Percentiles rank a stretch among this genome's conserved stretches.
phyloP scores from a whole-genome alignment of 2,329 filamentous ascomycete genomes.

The Xylaria sp. region DNA sequence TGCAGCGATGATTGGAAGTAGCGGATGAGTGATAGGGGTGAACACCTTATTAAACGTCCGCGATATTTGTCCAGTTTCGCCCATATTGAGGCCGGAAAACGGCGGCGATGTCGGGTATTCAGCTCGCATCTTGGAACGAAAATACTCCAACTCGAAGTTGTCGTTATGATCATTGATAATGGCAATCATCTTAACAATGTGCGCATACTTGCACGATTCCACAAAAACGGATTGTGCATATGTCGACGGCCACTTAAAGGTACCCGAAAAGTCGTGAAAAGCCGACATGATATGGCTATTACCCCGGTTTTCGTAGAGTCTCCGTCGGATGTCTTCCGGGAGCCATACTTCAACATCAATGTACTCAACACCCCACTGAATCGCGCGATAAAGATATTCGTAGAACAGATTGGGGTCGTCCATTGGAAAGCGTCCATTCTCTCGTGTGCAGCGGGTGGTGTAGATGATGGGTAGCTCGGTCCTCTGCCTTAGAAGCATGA shows the following conservation, averaged over 20 bases:
- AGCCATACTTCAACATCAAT: slow-evolving; percentile 91
- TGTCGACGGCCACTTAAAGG: slow-evolving; percentile 82
- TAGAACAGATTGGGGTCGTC: slow-evolving; percentile 79
- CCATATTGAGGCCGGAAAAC: slow-evolving; percentile 88
- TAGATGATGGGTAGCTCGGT: slow-evolving; percentile 92
- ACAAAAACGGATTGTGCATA: slow-evolving; percentile 78
- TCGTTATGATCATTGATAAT: slow-evolving; percentile 84
- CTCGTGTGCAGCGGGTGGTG: slow-evolving; percentile 81
- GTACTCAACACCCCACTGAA: slow-evolving; percentile 91
- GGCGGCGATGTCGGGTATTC: slow-evolving; percentile 76
- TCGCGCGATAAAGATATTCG: slow-evolving; percentile 81
- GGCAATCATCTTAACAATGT: slow-evolving; percentile 92
- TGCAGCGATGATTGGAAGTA: slow-evolving; percentile 84
- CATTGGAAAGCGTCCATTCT: slow-evolving; percentile 89
- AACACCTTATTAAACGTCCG: slow-evolving; percentile 86
- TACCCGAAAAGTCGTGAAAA: slow-evolving; percentile 88
- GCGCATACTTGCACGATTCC: slow-evolving; percentile 77
- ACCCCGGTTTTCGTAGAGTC: slow-evolving; percentile 74
- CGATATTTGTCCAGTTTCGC: slow-evolving; percentile 84
- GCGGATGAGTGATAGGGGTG: slow-evolving; percentile 86
- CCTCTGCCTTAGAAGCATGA: slow-evolving; percentile 84
- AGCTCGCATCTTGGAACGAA: slow-evolving; percentile 78
- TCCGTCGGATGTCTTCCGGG: slow-evolving; percentile 76
- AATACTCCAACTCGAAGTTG: slow-evolving; percentile 91
- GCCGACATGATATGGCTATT: slow-evolving; percentile 90